Evolutionary conservation across 352 stramenopile genomes (phyloP), one percentile per base, ranked within the genome.

Genomic region (Elongisporangium senticosum): DNA sequence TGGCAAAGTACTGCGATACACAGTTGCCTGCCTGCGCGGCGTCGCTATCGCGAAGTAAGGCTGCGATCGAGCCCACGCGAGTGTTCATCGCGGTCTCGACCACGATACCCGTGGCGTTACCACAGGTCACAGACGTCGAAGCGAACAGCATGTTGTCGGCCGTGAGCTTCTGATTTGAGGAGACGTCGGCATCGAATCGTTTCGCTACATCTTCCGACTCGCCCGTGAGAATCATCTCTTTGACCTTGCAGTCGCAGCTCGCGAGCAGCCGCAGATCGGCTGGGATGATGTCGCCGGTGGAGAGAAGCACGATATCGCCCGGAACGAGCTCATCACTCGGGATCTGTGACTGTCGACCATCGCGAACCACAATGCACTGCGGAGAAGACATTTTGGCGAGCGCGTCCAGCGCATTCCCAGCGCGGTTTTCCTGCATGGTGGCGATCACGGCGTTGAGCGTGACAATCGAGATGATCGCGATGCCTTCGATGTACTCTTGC

Each of bases 221-320:
- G 51, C 91, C 83, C 39, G 89, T 97, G 22, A 97, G 79, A 70
- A 80, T 94, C 53, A 87, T 95, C 79, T 98, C 89, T 59, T 98
- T 94, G 11, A 96, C 74, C 53, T 86, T 79, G 43, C 75, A 75
- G 49, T 83, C 66, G 1, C 76, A 82, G 47, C 85, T 91, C 37
- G 83, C 69, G 13, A 92, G 61, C 7, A 97, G 69, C 2, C 89
- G 65, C 15, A 92, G 83, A 67, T 98, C 93, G 5, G 84, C 74
- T 0, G 89, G 86, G 21, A 98, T 83, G 54, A 96, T 87, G 59
- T 97, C 92, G 11, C 92, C 92, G 15, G 86, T 91, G 19, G 74
- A 67, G 2, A 97, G 77, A 20, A 83, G 66, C 23, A 97, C 79
- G 26, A 90, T 72, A 53, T 83, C 77, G 49, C 84, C 90, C 55